Percentiles rank a stretch among this genome's conserved stretches.
Conservation (phyloP, 495 filamentous ascomycete species). For the Aeminium ludgeri region DNA sequence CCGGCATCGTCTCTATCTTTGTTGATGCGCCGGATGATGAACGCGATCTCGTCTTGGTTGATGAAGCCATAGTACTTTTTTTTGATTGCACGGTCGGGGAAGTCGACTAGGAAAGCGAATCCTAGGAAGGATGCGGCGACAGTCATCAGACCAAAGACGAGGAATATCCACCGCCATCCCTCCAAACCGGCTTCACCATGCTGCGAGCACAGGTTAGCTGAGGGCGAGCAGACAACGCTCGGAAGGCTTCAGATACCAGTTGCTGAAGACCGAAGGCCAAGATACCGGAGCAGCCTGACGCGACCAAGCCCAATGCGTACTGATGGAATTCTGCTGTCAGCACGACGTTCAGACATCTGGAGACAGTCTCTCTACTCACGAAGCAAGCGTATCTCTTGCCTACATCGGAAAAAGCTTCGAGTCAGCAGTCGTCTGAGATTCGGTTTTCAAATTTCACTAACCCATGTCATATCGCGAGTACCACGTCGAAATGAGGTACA, state of each 20-base stretch:
- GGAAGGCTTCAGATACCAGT: not conserved
- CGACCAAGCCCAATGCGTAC: slow-evolving; percentile 34
- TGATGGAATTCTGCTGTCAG: no score
- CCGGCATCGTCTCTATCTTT: slow-evolving; percentile 38
- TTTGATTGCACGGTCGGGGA: not conserved
- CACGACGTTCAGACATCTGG: not conserved
- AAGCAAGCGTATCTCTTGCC: not conserved
- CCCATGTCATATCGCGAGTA: not conserved
- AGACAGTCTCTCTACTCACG: not conserved
- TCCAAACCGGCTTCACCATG: not conserved
- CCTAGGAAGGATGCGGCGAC: not conserved
- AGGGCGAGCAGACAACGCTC: slow-evolving; percentile 3
- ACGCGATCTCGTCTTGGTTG: slow-evolving; percentile 34
- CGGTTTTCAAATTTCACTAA: slow-evolving; percentile 44
- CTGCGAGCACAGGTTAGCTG: not conserved
- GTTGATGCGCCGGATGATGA: slow-evolving; percentile 42
- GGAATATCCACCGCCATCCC: not conserved
- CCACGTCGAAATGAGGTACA: not conserved
- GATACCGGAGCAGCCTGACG: slow-evolving; percentile 17
- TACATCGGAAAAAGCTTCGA: no score
- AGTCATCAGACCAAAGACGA: not conserved
- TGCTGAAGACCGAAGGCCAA: slow-evolving; percentile 22
- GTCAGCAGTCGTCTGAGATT: slow-evolving; percentile 34
- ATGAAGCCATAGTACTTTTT: slow-evolving; percentile 29
- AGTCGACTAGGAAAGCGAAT: not conserved